These are phyloP conservation scores for Botryosphaeria dothidea DNA, from an alignment of 2,329 filamentous ascomycete genomes.

Conservation along the genomic window DNA sequence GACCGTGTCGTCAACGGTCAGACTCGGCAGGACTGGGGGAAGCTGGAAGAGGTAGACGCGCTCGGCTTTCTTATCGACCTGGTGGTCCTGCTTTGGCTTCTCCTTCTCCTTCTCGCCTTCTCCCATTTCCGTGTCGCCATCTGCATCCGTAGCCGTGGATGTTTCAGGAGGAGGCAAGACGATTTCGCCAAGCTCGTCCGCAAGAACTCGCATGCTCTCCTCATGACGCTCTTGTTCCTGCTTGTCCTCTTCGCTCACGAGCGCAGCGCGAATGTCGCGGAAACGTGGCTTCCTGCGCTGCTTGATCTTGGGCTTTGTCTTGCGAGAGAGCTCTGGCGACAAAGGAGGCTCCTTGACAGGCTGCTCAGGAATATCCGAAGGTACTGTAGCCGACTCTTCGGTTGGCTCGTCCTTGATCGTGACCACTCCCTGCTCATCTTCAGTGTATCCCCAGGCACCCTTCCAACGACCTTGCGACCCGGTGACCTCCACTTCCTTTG, in stretches of 20 bases:
- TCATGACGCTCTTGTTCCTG: conserved; percentile 53
- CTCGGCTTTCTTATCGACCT: conserved; percentile 49
- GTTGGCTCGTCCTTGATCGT: conserved; percentile 56
- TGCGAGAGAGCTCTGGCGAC: conserved; percentile 32
- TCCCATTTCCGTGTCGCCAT: conserved; percentile 45
- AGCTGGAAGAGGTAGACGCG: conserved; percentile 66
- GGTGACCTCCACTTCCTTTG: conserved; percentile 46
- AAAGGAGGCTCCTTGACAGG: conserved; percentile 29
- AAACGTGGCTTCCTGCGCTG: conserved; percentile 22
- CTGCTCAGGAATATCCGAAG: conserved; percentile 25
- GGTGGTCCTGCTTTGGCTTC: conserved; percentile 15
- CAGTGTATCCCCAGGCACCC: conserved; percentile 47
- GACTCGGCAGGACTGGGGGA: conserved; percentile 61
- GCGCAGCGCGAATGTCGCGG: conserved; percentile 26
- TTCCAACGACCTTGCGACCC: conserved; percentile 44
- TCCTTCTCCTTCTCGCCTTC: conserved; percentile 21
- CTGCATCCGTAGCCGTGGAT: conserved; percentile 22
- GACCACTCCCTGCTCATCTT: conserved; percentile 36
- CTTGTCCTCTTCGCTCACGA: conserved; percentile 55
- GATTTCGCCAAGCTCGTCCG: conserved; percentile 49
- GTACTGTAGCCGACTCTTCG: conserved; percentile 46
- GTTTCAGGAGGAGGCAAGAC: conserved; percentile 16
- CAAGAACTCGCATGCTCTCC: conserved; percentile 47
- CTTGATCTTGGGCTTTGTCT: conserved; percentile 30
- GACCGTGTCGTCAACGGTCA: conserved; percentile 42